Evolutionary conservation across 2,329 filamentous ascomycete genomes (phyloP).

Genomic region (Aspergillus arachidicola): DNA sequence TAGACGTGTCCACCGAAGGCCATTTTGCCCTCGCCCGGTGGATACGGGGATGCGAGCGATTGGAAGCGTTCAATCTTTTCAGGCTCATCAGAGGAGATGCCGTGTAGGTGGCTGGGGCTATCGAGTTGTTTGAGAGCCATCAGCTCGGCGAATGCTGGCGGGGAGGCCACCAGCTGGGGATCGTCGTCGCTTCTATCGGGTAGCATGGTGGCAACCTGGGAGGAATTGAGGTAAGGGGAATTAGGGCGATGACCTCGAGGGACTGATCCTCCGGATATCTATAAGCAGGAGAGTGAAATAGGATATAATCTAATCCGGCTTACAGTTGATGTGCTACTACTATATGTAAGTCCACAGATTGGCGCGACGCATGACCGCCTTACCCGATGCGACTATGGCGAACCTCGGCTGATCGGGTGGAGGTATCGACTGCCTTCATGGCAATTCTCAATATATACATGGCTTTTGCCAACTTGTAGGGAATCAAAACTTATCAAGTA

Average conservation of each 20-base stretch:
- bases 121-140: constrained; percentile 36
- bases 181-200: constrained; percentile 7
- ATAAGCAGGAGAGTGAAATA: background rate
- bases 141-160: constrained; percentile 30
- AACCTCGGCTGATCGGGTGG: constrained; percentile 6
- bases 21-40: constrained; percentile 44
- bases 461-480: background rate
- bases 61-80: constrained; percentile 36
- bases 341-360: background rate
- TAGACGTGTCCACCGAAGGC: constrained; percentile 61
- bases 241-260: background rate
- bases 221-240: background rate
- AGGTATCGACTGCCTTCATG: background rate
- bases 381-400: constrained; percentile 2
- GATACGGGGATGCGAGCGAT: constrained; percentile 38
- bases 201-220: constrained; percentile 18
- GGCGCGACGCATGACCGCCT: background rate
- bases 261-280: background rate
- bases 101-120: constrained; percentile 10
- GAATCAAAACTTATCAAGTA: background rate
- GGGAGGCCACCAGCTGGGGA: constrained; percentile 15
- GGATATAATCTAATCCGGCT: background rate
- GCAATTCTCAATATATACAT: background rate
- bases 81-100: constrained; percentile 15
- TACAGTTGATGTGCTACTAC: background rate